A percentile compares a stretch with the other conserved stretches of the same genome.
phyloP scores from a whole-genome alignment of 2,329 filamentous ascomycete species.

The Fusarium coffeatum region DNA sequence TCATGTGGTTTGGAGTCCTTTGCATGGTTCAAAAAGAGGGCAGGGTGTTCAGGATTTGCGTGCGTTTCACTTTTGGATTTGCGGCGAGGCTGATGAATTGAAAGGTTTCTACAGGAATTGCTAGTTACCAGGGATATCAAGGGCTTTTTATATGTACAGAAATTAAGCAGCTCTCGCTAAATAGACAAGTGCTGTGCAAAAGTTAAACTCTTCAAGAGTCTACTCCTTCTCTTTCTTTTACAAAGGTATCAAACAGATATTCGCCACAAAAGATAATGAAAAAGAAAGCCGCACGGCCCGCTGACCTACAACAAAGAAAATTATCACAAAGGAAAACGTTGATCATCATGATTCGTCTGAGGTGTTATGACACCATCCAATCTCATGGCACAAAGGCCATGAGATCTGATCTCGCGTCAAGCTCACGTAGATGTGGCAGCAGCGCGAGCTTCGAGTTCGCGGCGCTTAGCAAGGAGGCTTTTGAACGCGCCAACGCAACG shows the following conservation, averaged over 20 bases:
- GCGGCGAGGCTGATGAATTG: constrained; percentile 1
- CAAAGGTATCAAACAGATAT: constrained; percentile 5
- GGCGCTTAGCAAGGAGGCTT: constrained; percentile 79
- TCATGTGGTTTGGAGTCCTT: not conserved
- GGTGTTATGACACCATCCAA: constrained; percentile 19
- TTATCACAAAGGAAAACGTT: constrained; percentile 39
- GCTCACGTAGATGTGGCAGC: constrained; percentile 43
- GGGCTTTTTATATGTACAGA: constrained; percentile 32
- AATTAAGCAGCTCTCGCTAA: constrained; percentile 38
- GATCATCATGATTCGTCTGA: constrained; percentile 41
- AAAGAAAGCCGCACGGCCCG: constrained; percentile 15
- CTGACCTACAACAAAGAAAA: constrained; percentile 23
- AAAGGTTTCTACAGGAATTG: constrained; percentile 14
- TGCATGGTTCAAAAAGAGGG: constrained; percentile 2
- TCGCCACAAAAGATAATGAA: constrained; percentile 18
- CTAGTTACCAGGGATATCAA: constrained; percentile 36
- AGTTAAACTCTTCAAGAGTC: constrained; percentile 24
- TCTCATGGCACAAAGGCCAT: not conserved
- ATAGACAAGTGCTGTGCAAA: constrained; percentile 25
- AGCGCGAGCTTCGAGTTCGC: constrained; percentile 67
- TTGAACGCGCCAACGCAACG: constrained; percentile 92
- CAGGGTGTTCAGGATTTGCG: constrained; percentile 16
- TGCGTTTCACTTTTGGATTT: not conserved
- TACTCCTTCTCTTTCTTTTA: constrained; percentile 25
- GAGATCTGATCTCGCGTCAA: not conserved